Evolutionary conservation across 2,329 filamentous ascomycete species (phyloP).

Genomic region (Claviceps monticola): DNA sequence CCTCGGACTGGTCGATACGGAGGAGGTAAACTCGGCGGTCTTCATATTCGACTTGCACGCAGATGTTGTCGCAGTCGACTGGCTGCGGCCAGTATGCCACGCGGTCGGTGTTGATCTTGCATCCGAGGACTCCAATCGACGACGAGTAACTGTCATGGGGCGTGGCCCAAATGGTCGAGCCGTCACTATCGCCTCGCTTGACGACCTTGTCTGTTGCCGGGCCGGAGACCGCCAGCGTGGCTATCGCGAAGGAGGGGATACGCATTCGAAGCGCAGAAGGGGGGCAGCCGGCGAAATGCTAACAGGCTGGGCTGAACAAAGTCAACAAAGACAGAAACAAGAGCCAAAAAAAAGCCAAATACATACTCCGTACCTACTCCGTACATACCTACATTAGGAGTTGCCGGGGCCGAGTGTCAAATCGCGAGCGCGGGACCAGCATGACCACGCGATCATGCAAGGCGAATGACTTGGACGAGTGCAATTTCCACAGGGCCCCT

Average conservation of each 20-base stretch:
- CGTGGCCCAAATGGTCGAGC: constrained; percentile 23
- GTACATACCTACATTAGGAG: no score
- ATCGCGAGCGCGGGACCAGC: no score
- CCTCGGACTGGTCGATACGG: constrained; percentile 41
- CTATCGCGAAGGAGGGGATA: neutral
- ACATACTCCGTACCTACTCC: no score
- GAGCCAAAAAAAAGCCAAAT: no score
- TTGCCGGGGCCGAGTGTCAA: no score
- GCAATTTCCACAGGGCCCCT: no score
- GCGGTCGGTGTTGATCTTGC: constrained; percentile 46
- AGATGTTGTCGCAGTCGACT: constrained; percentile 41
- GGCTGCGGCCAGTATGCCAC: constrained; percentile 46
- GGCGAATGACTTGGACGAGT: no score
- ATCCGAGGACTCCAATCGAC: constrained; percentile 45
- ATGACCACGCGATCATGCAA: no score
- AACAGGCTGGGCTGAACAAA: no score
- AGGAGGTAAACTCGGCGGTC: constrained; percentile 43
- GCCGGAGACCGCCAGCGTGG: neutral
- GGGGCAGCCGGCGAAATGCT: neutral
- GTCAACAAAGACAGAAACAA: neutral
- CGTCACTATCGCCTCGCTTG: constrained; percentile 7
- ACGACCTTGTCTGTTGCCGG: neutral
- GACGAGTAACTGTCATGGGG: constrained; percentile 45
- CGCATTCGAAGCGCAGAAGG: neutral
- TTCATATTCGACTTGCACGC: constrained; percentile 35